Evolutionary conservation across 2,329 filamentous ascomycete species (phyloP), one percentile per base, ranked within the genome.

Genomic region (Sclerotinia trifoliorum): DNA sequence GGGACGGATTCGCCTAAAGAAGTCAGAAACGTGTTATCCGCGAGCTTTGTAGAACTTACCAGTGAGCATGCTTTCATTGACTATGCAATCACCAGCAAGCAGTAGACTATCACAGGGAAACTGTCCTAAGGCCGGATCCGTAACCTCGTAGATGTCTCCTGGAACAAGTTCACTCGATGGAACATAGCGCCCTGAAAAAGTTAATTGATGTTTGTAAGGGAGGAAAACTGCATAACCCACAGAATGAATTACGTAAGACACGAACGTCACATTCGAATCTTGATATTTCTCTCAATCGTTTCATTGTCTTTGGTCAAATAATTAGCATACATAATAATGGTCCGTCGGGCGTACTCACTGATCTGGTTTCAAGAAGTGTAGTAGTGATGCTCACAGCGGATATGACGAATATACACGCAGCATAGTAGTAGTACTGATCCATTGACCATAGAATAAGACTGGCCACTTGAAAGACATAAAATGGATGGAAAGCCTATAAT

Each of bases 51-150:
- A 58, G 7, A 39, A 17, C 76, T 71, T 76, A 84, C 83, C 88
- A 51, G 95, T 99, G 48, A 99, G 86, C 95, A 99, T 99, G 80
- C 95, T 98, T 80, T 99, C 95, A 76, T 99, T 99, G 72, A 99
- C 94, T 71, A 99, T 98, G 76, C 94, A 97, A 79, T 99, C 96
- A 52, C 95, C 96, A 65, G 92, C 92, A 0, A 99, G 84, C 7
- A 99, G 81, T 46, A 99, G 82, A 78, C 94, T 96, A 78, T 99
- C 95, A 75, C 92, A 95, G 0, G 95, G 95, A 71, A 98, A 91
- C 74, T 96, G 92, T 4, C 87, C 87, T 35, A 99, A 83, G 21
- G 90, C 93, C 2, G 95, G 95, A 78, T 99, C 96, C 68, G 94
- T 97, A 62, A 99, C 86, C 81, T 99, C 95, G 79, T 97, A 99